Conservation (phyloP, 176 grass and related monocot species). For the Oryza glumipatula region DNA sequence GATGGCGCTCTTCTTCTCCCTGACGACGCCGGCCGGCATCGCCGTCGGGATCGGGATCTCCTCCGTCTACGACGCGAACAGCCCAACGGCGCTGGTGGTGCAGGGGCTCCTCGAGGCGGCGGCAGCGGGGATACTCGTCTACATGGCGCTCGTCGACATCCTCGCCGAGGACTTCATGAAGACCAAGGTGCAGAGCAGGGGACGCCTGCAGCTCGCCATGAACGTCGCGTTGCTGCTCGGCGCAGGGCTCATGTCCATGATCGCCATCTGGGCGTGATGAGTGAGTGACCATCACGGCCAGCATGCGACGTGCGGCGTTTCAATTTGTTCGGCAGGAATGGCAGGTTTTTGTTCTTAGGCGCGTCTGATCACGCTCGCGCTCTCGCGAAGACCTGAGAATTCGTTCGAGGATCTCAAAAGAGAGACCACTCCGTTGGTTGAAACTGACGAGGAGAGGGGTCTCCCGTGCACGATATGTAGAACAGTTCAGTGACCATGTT, state of each 20-base stretch:
- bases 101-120: constrained; percentile 64
- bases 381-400: not conserved
- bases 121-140: constrained; percentile 69
- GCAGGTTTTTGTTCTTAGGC: not conserved
- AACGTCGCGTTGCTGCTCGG: constrained; percentile 57
- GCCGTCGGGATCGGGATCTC: constrained; percentile 67
- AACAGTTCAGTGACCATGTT: too few relatives aligned
- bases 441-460: too few relatives aligned
- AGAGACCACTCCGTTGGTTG: too few relatives aligned
- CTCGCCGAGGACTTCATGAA: constrained; percentile 68
- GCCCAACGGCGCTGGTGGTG: constrained; percentile 54
- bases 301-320: not conserved
- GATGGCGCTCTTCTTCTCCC: constrained; percentile 66
- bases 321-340: not conserved
- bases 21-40: constrained; percentile 68
- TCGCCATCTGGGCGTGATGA: constrained; percentile 62
- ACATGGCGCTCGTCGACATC: constrained; percentile 75
- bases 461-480: too few relatives aligned
- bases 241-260: constrained; percentile 67
- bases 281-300: not conserved
- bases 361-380: too few relatives aligned
- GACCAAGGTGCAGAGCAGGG: constrained; percentile 55
- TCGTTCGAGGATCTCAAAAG: not conserved
- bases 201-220: constrained; percentile 44
- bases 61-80: constrained; percentile 71